Evolutionary conservation across 192 early-diverging fungal genomes (phyloP).

Genomic region (Helicostylum pulchrum): DNA sequence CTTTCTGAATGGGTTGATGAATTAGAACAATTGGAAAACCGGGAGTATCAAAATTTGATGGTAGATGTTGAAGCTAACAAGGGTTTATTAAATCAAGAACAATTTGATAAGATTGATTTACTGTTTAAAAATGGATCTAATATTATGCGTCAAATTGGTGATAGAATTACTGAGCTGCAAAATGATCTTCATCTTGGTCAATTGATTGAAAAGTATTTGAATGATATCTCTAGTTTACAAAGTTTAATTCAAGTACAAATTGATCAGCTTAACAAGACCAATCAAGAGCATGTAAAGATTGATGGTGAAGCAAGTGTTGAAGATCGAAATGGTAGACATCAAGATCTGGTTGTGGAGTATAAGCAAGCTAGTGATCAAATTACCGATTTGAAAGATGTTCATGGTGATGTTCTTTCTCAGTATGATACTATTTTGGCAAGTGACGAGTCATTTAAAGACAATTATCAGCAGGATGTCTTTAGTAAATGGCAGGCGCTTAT

Average conservation of each 20-base stretch:
- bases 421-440: not conserved
- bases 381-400: not conserved
- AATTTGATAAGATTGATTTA: not conserved
- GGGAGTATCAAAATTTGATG: not conserved
- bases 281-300: slow-evolving; percentile 6
- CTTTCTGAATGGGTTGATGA: slow-evolving; percentile 6
- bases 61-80: not conserved
- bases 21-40: slow-evolving; percentile 8
- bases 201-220: not conserved
- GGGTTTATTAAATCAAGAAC: not conserved
- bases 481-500: not conserved
- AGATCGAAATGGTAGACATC: not conserved
- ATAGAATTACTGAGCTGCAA: not conserved
- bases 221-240: not conserved
- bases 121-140: not conserved
- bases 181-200: not conserved
- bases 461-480: not conserved
- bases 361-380: not conserved
- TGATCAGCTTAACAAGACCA: not conserved
- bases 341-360: not conserved
- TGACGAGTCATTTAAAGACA: too few species aligned
- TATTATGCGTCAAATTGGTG: not conserved
- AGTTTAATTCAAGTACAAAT: not conserved
- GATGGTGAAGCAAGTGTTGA: not conserved
- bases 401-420: not conserved